Evolutionary conservation across 805 yeast species (phyloP), one percentile per base, ranked within the genome.

Genomic region (Wickerhamomyces canadensis): DNA sequence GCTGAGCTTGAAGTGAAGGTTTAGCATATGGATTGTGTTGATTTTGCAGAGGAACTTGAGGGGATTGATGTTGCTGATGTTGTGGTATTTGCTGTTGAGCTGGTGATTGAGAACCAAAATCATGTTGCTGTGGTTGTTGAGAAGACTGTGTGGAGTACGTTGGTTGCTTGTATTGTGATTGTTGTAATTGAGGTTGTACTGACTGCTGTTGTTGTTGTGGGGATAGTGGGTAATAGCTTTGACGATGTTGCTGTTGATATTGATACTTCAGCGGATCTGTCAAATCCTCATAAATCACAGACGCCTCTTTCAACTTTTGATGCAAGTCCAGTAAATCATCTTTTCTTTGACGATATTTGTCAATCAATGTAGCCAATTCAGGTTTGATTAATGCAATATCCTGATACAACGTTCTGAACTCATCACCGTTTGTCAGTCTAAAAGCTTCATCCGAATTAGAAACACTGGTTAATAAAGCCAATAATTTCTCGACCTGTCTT

Each of bases 271-370:
- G 40, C 18, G 70, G 67, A 48, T 82, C 85, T 62, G 84, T 68
- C 35, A 87, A 60, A 32, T 74, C 72, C 51, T 84, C 85, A 58
- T 87, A 93, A 9, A 72, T 61, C 29, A 72, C 67, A 36, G 84
- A 75, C 14, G 95, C 93, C 33, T 68, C 68, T 39, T 75, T 75
- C 38, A 91, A 70, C 44, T 84, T 83, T 43, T 74, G 73, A 51
- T 86, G 82, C 49, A 91, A 66, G 16, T 75, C 75, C 43, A 78
- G 65, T 42, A 91, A 64, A 44, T 91, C 97, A 48, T 88, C 84
- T 54, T 83, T 78, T 51, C 86, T 75, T 31, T 75, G 72, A 26
- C 86, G 72, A 58, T 86, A 84, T 57, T 84, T 77, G 40, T 86
- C 96, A 44, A 93, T 76, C 49, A 80, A 63, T 51, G 76, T 76